Conservation (phyloP, 2,329 filamentous ascomycete genomes). For the Exophiala sp. region DNA sequence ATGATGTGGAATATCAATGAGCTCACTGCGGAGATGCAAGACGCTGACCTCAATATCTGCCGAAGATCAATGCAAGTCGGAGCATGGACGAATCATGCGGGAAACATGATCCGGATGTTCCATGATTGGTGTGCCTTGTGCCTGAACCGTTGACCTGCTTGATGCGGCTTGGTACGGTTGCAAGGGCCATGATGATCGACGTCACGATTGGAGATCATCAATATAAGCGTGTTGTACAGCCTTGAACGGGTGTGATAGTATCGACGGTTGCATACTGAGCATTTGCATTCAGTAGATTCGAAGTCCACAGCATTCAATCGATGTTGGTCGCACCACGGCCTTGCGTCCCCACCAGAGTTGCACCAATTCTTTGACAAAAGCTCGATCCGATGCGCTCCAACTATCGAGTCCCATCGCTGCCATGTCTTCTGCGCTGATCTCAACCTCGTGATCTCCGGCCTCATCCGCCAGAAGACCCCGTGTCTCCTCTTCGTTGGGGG, state of each 20-base stretch:
- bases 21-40: constrained; percentile 5
- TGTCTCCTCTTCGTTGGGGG: constrained; percentile 27
- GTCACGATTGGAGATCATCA: background rate
- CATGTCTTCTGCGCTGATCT: constrained; percentile 42
- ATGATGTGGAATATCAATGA: background rate
- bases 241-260: background rate
- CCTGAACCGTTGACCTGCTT: background rate
- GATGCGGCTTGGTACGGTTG: background rate
- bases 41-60: constrained; percentile 1
- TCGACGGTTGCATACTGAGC: background rate
- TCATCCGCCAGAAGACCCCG: constrained; percentile 24
- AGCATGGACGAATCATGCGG: background rate
- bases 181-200: background rate
- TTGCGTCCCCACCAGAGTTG: constrained; percentile 42
- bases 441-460: constrained; percentile 31
- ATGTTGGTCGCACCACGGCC: constrained; percentile 39
- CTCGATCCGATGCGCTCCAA: constrained; percentile 44
- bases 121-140: constrained; percentile 6
- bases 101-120: background rate
- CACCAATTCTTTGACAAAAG: constrained; percentile 44
- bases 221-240: too few relatives aligned
- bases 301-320: constrained; percentile 45
- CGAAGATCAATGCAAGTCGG: background rate
- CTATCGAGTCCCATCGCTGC: constrained; percentile 45
- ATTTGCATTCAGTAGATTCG: constrained; percentile 42